Conservation (phyloP, 108 stramenopile genomes). For the Pseudonitzschia multistriata region DNA sequence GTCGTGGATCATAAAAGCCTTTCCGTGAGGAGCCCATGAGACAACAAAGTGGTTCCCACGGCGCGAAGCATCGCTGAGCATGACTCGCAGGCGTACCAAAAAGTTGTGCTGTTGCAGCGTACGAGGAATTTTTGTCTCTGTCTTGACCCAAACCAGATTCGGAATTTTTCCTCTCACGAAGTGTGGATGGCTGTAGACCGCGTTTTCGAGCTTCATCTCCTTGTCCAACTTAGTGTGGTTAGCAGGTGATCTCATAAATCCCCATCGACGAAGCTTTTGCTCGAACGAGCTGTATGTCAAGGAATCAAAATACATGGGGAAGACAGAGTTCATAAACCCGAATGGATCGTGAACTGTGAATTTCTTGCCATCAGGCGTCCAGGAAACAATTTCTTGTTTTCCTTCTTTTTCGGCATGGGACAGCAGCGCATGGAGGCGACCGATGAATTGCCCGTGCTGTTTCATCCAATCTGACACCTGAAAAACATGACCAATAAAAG, state of each 20-base stretch:
- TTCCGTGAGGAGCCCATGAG: conserved; percentile 27
- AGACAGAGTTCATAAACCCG: conserved; percentile 13
- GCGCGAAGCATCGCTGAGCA: conserved; percentile 12
- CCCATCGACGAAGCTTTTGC: conserved; percentile 28
- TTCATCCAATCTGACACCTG: conserved; percentile 27
- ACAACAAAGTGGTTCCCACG: conserved; percentile 11
- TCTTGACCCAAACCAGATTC: conserved; percentile 5
- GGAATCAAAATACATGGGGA: conserved; percentile 20
- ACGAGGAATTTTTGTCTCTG: neutral
- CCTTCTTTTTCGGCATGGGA: conserved; percentile 1
- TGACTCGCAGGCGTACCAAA: conserved; percentile 9
- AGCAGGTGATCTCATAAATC: conserved; percentile 17
- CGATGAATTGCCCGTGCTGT: conserved; percentile 19
- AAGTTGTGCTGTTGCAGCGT: conserved; percentile 18
- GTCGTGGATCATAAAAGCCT: conserved; percentile 27
- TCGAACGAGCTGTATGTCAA: conserved; percentile 21
- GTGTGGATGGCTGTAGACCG: conserved; percentile 19
- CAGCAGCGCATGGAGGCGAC: conserved; percentile 20
- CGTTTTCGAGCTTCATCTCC: neutral
- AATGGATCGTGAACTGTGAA: conserved; percentile 16
- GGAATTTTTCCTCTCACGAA: conserved; percentile 14
- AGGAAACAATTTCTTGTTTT: conserved; percentile 5
- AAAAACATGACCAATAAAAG: neutral
- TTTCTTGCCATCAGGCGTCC: conserved; percentile 17
- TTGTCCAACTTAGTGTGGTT: conserved; percentile 9